Base-by-base conservation (phyloP, 2,329 filamentous ascomycete species). In the Simplicillium aogashimaense region DNA sequence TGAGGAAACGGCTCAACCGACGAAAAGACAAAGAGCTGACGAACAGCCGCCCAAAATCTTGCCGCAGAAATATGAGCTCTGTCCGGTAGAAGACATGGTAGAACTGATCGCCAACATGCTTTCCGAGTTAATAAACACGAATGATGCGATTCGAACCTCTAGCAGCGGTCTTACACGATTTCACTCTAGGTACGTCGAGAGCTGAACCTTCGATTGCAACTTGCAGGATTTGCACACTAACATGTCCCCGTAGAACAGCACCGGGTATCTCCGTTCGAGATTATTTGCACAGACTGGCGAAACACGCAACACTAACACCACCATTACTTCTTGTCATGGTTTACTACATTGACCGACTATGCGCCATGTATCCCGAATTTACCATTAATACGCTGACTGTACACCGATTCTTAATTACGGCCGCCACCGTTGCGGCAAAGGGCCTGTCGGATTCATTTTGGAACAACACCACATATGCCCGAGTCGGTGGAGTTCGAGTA, bases 321-420 rank as follows among this genome's bases (percentile, higher is more conserved):
- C 90, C 92, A 1, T 83, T 98, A 38, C 72, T 98, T n/a, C 76
- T 98, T 29, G 92, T 89, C 51, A 97, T 98, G 87, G 92, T 98
- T 42, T 98, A 94, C 58, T 98, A 97, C 55, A 97, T 98, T 53
- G 92, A 98, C 64, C 82, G 88, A 28, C 74, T 98, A 16, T 98
- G 90, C 61, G 82, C 86, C 10, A 70, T 94, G 43, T 98, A 95
- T 58, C 84, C 86, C 3, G 85, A 90, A 36, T 98, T 98, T 60
- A 95, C 89, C 20, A 94, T 98, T 51, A 95, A 89, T 57, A 95
- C 87, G 36, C 71, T 98, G 15, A 98, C 92, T 0, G 90, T 98
- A 3, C 92, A 98, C 65, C 88, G 92, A 8, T 98, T 97, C 55
- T 74, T 98, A 9, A 98, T 98, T 50, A 92, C 90, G 2, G 88